Evolutionary conservation across 2,329 filamentous ascomycete species (phyloP).

Genomic region (Kalmusia sp.): DNA sequence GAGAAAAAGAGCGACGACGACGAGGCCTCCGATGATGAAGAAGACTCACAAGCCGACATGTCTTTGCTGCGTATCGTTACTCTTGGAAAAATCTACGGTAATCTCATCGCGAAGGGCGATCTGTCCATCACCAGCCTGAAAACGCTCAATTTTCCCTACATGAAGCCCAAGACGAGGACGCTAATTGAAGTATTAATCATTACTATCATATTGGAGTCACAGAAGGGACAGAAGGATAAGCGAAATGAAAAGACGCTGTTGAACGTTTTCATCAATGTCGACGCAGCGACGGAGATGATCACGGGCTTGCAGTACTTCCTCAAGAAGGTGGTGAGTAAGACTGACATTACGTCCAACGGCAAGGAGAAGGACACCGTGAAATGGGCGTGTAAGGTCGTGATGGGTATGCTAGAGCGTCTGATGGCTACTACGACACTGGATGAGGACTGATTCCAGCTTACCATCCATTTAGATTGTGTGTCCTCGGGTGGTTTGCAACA

Average conservation of each 20-base stretch:
- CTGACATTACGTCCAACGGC: slow-evolving; percentile 58
- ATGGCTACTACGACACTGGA: slow-evolving; percentile 43
- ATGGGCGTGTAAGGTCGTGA: slow-evolving; percentile 51
- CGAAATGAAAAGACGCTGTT: slow-evolving; percentile 66
- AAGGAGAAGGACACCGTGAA: slow-evolving; percentile 60
- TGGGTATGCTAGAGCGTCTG: slow-evolving; percentile 45
- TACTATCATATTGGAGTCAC: slow-evolving; percentile 73
- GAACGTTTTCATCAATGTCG: slow-evolving; percentile 70
- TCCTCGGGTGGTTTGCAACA: too few relatives aligned
- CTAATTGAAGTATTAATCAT: slow-evolving; percentile 85
- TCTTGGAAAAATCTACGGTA: slow-evolving; percentile 70
- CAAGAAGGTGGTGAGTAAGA: slow-evolving; percentile 74
- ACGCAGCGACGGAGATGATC: slow-evolving; percentile 71
- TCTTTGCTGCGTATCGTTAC: slow-evolving; percentile 69
- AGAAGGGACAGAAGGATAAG: slow-evolving; percentile 55
- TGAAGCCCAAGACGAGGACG: slow-evolving; percentile 76
- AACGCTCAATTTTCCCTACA: slow-evolving; percentile 77
- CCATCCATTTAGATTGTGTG: too few relatives aligned
- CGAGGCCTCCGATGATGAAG: slow-evolving; percentile 64
- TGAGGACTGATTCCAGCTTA: slow-evolving; percentile 48
- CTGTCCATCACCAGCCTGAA: slow-evolving; percentile 67
- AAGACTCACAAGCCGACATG: slow-evolving; percentile 57
- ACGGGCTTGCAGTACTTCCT: slow-evolving; percentile 82
- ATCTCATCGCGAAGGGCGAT: slow-evolving; percentile 66
- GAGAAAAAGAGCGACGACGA: slow-evolving; percentile 73